Evolutionary conservation across 148 eudicot genomes (phyloP).

Genomic region (Beta vulgaris): DNA sequence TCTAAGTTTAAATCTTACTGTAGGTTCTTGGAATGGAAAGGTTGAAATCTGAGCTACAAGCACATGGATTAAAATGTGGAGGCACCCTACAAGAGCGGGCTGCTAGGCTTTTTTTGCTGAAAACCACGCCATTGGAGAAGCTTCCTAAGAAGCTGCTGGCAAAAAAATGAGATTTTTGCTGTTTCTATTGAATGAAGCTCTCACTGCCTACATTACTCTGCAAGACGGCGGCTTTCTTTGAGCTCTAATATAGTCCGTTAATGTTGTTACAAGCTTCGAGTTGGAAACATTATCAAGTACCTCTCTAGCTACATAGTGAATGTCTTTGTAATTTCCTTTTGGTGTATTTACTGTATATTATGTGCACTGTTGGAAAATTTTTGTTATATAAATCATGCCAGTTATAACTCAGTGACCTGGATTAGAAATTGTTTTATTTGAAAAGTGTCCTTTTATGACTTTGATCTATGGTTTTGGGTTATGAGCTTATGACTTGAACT

Average conservation of each 20-base stretch:
- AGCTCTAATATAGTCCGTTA: constrained; percentile 15
- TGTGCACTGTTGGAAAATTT: background rate
- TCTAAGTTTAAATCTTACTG: background rate
- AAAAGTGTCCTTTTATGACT: background rate
- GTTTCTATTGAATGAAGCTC: background rate
- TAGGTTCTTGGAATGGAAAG: constrained; percentile 91
- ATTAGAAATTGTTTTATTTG: background rate
- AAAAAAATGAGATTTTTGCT: constrained; percentile 58
- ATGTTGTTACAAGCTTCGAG: background rate
- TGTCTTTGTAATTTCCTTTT: background rate
- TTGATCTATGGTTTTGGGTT: background rate
- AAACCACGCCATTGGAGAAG: constrained; percentile 84
- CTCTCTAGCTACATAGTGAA: background rate
- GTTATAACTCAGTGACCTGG: background rate
- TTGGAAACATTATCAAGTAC: background rate
- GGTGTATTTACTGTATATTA: constrained; percentile 10
- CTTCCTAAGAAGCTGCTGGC: constrained; percentile 93
- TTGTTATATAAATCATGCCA: background rate
- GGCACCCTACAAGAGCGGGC: constrained; percentile 97
- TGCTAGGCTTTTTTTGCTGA: constrained; percentile 86
- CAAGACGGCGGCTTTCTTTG: background rate
- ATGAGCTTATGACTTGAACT: background rate
- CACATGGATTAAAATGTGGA: constrained; percentile 83
- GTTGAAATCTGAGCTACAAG: constrained; percentile 80
- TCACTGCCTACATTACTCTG: background rate